Evolutionary conservation across 495 filamentous ascomycete species (phyloP), one percentile per base, ranked within the genome.

Genomic region (Paragyromitra xinjiangensis): DNA sequence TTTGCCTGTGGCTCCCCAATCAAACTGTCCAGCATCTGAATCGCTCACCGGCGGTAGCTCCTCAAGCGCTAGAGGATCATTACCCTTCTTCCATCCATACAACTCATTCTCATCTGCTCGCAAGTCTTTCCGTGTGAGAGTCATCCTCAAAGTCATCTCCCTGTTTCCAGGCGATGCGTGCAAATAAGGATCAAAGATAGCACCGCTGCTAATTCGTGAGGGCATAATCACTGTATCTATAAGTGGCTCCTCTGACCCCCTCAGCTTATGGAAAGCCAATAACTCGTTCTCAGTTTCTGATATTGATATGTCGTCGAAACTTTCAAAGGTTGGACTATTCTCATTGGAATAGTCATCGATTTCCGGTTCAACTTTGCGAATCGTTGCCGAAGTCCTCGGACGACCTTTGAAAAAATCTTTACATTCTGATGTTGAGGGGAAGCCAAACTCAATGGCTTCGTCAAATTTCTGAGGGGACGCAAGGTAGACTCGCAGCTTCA

Each of bases 71-170:
- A 90, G 81, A 3, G 88, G 87, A 78, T 91, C 86, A 56, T 85
- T 84, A 14, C 70, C 74, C 68, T 85, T 84, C 59, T 86, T 87
- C 85, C 87, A 90, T 14, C 90, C 86, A 75, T 88, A 92, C 44
- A 88, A 85, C 78, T 88, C 86, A 34, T 87, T 88, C 81, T 91
- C 92, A 70, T 89, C 85, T 1, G 89, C 89, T 53, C 93, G 89
- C 65, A 97, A 87, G 81, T 97, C 95, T 0, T 94, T 94, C 62
- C 93, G 88, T 24, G 95, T 98, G 64, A 97, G 87, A 6, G 95
- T 97, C 93, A 98, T 96, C 44, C 93, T 92, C 55, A 98, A 84
- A 14, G 94, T 97, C 95, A 97, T 97, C 83, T 97, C 94, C 19
- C 94, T 90, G 50, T 88, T 91, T 58, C 87, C 87, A 34, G 87